Evolutionary conservation across 768 basidiomycete species (phyloP), one percentile per base, ranked within the genome.

Genomic region (Russula compacta): DNA sequence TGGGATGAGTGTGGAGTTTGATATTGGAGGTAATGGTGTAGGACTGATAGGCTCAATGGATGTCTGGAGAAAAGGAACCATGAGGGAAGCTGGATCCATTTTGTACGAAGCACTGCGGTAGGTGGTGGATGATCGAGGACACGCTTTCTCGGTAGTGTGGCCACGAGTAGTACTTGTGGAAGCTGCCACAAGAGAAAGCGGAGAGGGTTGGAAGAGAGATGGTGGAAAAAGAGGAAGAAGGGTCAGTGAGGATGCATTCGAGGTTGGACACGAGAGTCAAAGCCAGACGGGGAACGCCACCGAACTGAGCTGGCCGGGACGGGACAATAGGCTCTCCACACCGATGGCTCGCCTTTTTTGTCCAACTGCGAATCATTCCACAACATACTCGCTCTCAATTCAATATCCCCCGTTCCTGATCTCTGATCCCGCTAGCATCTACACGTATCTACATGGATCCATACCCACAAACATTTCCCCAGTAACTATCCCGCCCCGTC

Each of bases 391-490:
- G 3, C 2, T 29, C 24, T 29, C 24, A 29, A 29, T 29, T 29
- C 24, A 29, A 29, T 29, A 2, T 17, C n/a, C 17, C 51, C 40
- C 24, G 39, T 40, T 53, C 39, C 52, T 53, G 52, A 38, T 40
- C 52, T 12, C 29, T 29, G 24, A 29, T 29, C 24, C 24, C 49
- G 39, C 48, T 11, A n/a, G 50, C 50, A 44, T 44, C 50, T 39
- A 53, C 60, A 43, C 6, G 55, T 9, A 36, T 53, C 49, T 43
- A 62, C 61, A 58, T 49, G 61, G 61, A 58, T 58, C 61, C 61
- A 62, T 58, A 47, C 2, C 17, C 9, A 15, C 14, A 17, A 44
- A 51, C 47, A 51, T 11, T 1, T 17, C 53, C 11, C n/a, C n/a
- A n/a, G n/a, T n/a, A n/a, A n/a, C n/a, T n/a, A n/a, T n/a, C n/a